Percentiles rank a stretch among this genome's conserved stretches.
These are phyloP conservation scores for Ophiocordyceps australis DNA, from an alignment of 2,329 filamentous ascomycete genomes.

Conservation along the genomic window DNA sequence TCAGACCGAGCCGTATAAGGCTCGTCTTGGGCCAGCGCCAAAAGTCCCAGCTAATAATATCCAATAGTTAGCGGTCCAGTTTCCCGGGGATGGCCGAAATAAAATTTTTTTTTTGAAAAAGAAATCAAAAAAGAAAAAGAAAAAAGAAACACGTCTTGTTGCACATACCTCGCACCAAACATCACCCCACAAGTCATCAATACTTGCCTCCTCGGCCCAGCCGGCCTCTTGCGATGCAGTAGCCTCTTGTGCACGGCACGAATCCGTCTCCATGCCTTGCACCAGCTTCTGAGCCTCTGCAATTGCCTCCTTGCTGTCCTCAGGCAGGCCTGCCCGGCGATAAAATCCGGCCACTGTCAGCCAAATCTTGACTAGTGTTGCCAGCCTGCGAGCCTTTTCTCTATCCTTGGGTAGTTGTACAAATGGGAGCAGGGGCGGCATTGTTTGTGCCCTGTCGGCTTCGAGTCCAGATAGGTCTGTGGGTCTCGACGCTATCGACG, in stretches of 20 bases:
- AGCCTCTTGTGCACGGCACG: constrained; percentile 40
- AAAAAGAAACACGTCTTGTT: too few relatives aligned
- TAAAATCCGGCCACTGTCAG: constrained; percentile 81
- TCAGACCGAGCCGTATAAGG: constrained; percentile 54
- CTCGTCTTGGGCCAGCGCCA: constrained; percentile 41
- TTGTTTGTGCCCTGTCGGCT: constrained; percentile 21
- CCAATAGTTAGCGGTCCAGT: constrained; percentile 7
- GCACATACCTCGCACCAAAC: constrained; percentile 58
- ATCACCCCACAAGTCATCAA: constrained; percentile 74
- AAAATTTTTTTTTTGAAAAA: too few relatives aligned
- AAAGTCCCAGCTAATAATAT: constrained; percentile 40
- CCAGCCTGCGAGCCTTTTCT: constrained; percentile 27
- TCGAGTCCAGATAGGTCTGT: constrained; percentile 20
- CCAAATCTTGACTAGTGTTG: constrained; percentile 64
- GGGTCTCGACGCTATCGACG: constrained; percentile 20
- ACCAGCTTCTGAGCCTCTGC: constrained; percentile 68
- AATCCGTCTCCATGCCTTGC: constrained; percentile 48
- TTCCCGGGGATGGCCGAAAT: too few relatives aligned
- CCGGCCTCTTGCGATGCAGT: constrained; percentile 43
- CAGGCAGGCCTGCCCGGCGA: constrained; percentile 58
- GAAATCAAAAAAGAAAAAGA: too few relatives aligned
- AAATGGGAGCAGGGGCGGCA: constrained; percentile 27
- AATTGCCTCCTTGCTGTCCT: constrained; percentile 65
- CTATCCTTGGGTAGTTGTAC: constrained; percentile 37
- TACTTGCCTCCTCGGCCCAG: constrained; percentile 67